Evolutionary conservation across 2,329 filamentous ascomycete genomes (phyloP).

Genomic region (Paecilomyces variotii): DNA sequence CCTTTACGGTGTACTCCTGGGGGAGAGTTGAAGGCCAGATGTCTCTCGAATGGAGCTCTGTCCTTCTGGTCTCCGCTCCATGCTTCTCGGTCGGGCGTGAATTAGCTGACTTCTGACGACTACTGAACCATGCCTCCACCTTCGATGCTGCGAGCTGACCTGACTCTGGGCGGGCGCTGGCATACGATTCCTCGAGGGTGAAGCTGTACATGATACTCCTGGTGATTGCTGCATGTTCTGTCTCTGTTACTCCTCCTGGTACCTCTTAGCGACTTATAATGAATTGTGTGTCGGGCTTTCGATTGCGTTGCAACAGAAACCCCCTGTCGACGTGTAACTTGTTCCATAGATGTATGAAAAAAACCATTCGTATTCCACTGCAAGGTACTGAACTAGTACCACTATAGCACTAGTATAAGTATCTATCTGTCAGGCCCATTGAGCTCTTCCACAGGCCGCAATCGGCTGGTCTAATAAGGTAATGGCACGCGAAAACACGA

Average conservation of each 20-base stretch:
- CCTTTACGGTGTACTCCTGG: constrained; percentile 9
- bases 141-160: constrained; percentile 21
- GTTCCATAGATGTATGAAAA: background rate
- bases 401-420: background rate
- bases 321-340: background rate
- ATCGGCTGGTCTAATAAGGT: background rate
- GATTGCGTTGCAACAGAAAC: background rate
- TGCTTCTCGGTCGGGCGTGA: background rate
- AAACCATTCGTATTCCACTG: background rate
- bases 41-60: constrained; percentile 10
- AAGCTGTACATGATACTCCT: constrained; percentile 38
- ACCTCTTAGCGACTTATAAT: constrained; percentile 8
- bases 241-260: constrained; percentile 20
- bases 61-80: constrained; percentile 20
- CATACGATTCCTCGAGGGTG: constrained; percentile 16
- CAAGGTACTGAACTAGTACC: background rate
- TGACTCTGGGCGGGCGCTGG: constrained; percentile 6
- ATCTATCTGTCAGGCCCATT: background rate
- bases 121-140: constrained; percentile 9
- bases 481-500: background rate
- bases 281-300: constrained; percentile 2
- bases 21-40: background rate
- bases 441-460: background rate
- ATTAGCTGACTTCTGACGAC: constrained; percentile 8
- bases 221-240: constrained; percentile 25